Base-by-base conservation (phyloP, 2,329 filamentous ascomycete species). In the Emydomyces testavorans region DNA sequence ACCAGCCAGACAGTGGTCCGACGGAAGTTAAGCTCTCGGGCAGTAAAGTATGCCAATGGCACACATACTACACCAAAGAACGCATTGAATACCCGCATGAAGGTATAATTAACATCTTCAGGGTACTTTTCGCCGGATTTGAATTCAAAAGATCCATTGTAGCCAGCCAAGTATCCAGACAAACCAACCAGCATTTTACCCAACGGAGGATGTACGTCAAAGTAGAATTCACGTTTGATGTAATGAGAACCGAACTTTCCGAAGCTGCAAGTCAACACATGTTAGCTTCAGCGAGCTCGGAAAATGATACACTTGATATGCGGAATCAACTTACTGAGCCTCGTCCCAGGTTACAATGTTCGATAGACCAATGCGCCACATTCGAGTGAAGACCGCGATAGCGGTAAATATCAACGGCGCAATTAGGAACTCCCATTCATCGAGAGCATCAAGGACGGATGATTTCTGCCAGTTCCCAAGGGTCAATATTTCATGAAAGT, bases 91-190 rank as follows among this genome's bases (percentile, higher is more conserved):
- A 90, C 77, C 58, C 92, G 86, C 93, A 98, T 98, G 63, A 94
- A 94, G 58, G 89, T 93, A 68, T 94, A 98, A 73, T 98, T 83
- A 62, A 98, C 76, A 61, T 96, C 87, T 57, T 82, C 79, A 8
- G 92, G 92, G 65, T 98, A 98, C 47, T 79, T 88, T 63, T 96
- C 92, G 64, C 92, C 92, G 46, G 90, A 96, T 70, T 98, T 98
- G 77, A 98, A 98, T 64, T 98, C 92, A 69, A 98, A 98, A 3
- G 90, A 93, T 50, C 92, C 92, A 72, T 98, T 98, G 75, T 98
- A 98, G 56, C 90, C 90, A 56, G 90, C 93, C 52, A 98, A 76
- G 63, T 93, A 94, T 63, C 92, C 92, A 5, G 92, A 96, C 44
- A 98, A 77, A 53, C 92, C 92, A 58, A 98, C 90, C 49, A 98